A percentile compares a stretch with the other conserved stretches of the same genome.
These are phyloP conservation scores for Cryphonectria radicalis DNA, from an alignment of 2,329 filamentous ascomycete species.

Conservation along the genomic window DNA sequence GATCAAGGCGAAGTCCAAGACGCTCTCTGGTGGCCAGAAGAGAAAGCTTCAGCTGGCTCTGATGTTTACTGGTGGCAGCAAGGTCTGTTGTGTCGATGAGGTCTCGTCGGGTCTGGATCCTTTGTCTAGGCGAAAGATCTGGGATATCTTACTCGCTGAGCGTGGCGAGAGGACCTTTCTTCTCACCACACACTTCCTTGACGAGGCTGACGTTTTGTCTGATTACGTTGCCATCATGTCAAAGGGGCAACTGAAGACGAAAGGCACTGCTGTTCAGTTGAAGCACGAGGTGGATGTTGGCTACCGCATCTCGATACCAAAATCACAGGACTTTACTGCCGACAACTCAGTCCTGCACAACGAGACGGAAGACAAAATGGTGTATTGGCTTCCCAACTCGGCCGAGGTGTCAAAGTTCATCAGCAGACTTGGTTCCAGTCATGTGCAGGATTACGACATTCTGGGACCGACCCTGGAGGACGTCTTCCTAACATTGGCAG, in stretches of 20 bases:
- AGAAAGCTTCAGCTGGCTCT: slow-evolving; percentile 90
- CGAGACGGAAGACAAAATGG: slow-evolving; percentile 51
- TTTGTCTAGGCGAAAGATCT: slow-evolving; percentile 83
- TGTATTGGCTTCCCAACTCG: slow-evolving; percentile 74
- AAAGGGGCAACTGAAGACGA: slow-evolving; percentile 78
- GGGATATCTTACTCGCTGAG: slow-evolving; percentile 89
- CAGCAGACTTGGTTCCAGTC: slow-evolving; percentile 65
- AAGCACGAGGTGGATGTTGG: slow-evolving; percentile 83
- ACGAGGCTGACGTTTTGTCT: slow-evolving; percentile 87
- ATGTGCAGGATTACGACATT: slow-evolving; percentile 79
- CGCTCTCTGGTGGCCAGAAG: slow-evolving; percentile 89
- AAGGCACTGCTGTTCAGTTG: slow-evolving; percentile 83
- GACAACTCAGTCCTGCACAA: slow-evolving; percentile 9
- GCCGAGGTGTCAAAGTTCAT: slow-evolving; percentile 73
- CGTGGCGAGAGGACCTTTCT: slow-evolving; percentile 82
- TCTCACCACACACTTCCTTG: slow-evolving; percentile 89
- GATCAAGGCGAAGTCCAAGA: slow-evolving; percentile 71
- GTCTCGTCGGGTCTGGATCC: slow-evolving; percentile 89
- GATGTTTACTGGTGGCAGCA: slow-evolving; percentile 91
- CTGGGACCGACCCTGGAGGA: slow-evolving; percentile 91
- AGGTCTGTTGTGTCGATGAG: slow-evolving; percentile 89
- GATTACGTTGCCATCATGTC: slow-evolving; percentile 90
- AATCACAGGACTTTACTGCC: slow-evolving; percentile 33
- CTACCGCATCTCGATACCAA: slow-evolving; percentile 74
- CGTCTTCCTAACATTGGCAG: slow-evolving; percentile 84